Base-by-base conservation (phyloP, 2,329 filamentous ascomycete genomes). In the Parascedosporium putredinis region DNA sequence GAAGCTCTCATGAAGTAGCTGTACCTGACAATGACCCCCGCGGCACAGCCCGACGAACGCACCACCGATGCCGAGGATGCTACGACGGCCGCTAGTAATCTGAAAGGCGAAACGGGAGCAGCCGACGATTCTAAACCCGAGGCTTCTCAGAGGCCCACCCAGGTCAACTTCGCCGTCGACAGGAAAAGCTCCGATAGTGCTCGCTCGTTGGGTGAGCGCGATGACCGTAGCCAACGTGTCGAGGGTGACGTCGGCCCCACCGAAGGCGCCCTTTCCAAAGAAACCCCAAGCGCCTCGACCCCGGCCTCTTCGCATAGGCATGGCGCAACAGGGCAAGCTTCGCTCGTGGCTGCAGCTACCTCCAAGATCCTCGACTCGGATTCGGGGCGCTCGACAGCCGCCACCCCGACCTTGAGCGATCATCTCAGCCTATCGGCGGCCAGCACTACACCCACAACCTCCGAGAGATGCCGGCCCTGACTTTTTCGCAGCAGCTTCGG, bases 401-500 rank as follows among this genome's bases (percentile, higher is more conserved):
- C n/a, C n/a, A n/a, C n/a, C n/a, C n/a, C n/a, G n/a, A 43, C 24
- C 36, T 25, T 9, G 47, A 49, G 36, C n/a, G n/a, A n/a, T n/a
- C n/a, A n/a, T n/a, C n/a, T n/a, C n/a, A n/a, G n/a, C n/a, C n/a
- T n/a, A n/a, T n/a, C n/a, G 27, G 27, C 12, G 61, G 65, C 3
- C 59, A 70, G 46, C 61, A 67, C 3, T 95, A 95, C 64, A 95
- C 88, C 0, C 77, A 81, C 50, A 74, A 75, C 43, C 79, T 90
- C 40, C 80, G 83, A 31, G 67, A 79, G 6, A 75, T 76, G 20
- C 84, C 88, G 0, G 73, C 78, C 4, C 80, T 84, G 56, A 81
- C 86, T 0, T 95, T 88, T 56, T 51, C 69, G 1, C 81, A 93
- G 59, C 85, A 87, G 38, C 78, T 97, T 1, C 81, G 73, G 51